phyloP scores from a whole-genome alignment of 225 moss, liverwort and hornwort genomes.

The Polytrichum commune region DNA sequence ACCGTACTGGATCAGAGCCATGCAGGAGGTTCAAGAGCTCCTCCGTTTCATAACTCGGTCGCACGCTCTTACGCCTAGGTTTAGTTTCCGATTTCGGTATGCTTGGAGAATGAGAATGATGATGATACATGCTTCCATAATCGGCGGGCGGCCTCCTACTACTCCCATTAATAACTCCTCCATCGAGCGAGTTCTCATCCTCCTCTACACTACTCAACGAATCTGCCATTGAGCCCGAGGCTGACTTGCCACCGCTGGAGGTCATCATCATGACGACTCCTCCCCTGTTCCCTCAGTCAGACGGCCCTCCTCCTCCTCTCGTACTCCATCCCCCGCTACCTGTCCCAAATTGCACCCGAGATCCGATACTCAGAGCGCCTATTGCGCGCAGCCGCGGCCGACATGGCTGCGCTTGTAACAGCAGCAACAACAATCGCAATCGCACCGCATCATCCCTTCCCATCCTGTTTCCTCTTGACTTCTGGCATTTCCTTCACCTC shows the following conservation, averaged over 20 bases:
- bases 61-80: slow-evolving; percentile 50
- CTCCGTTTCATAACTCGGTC: slow-evolving; percentile 60
- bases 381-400: slow-evolving; percentile 24
- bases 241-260: background rate
- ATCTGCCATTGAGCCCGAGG: slow-evolving; percentile 45
- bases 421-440: slow-evolving; percentile 18
- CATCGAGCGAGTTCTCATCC: slow-evolving; percentile 54
- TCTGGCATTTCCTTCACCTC: slow-evolving; percentile 11
- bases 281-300: slow-evolving; percentile 8
- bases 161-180: slow-evolving; percentile 25
- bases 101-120: background rate
- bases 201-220: slow-evolving; percentile 55
- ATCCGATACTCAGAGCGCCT: slow-evolving; percentile 28
- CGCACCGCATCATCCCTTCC: slow-evolving; percentile 25
- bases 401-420: slow-evolving; percentile 14
- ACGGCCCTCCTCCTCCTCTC: slow-evolving; percentile 28
- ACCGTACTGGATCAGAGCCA: slow-evolving; percentile 74
- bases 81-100: slow-evolving; percentile 43
- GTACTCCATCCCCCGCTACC: slow-evolving; percentile 17
- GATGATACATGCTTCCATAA: slow-evolving; percentile 21
- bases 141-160: slow-evolving; percentile 46
- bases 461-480: slow-evolving; percentile 17
- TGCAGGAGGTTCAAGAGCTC: slow-evolving; percentile 67
- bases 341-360: slow-evolving; percentile 4
- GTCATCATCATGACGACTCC: slow-evolving; percentile 8